Conservation (phyloP, 495 filamentous ascomycete genomes). For the Melanomma pulvis-pyrius region DNA sequence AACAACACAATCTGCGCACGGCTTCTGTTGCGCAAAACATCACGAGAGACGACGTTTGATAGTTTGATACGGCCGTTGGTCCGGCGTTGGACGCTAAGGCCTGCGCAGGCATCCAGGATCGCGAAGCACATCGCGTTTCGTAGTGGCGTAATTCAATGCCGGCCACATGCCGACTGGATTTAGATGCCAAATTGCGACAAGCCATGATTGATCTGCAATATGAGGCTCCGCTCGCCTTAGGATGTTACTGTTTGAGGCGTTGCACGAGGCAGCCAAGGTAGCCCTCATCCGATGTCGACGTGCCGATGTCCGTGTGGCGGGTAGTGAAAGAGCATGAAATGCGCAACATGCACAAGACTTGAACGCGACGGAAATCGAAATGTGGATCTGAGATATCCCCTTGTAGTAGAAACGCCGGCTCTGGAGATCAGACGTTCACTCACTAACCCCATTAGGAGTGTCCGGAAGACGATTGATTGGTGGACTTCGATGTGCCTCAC, state of each 20-base stretch:
- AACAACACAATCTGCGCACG: background rate
- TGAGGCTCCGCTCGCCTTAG: conserved; percentile 3
- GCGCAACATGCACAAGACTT: background rate
- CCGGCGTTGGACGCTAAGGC: background rate
- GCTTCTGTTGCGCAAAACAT: background rate
- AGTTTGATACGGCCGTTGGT: background rate
- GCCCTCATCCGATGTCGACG: background rate
- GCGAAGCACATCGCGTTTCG: conserved; percentile 6
- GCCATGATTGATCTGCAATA: conserved; percentile 2
- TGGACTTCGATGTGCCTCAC: background rate
- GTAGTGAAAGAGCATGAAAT: background rate
- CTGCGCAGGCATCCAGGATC: background rate
- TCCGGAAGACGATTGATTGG: background rate
- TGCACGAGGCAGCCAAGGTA: background rate
- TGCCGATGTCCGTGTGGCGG: background rate
- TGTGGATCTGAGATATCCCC: background rate
- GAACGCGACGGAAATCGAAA: background rate
- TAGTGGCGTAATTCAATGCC: background rate
- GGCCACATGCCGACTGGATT: background rate
- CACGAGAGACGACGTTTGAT: conserved; percentile 1
- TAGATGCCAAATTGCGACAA: conserved; percentile 5
- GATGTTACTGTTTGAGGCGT: background rate
- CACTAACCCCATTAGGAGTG: background rate
- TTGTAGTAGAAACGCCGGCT: background rate
- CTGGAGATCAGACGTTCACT: background rate